phyloP scores from a whole-genome alignment of 2,329 filamentous ascomycete genomes.

The Karstenula rhodostoma region DNA sequence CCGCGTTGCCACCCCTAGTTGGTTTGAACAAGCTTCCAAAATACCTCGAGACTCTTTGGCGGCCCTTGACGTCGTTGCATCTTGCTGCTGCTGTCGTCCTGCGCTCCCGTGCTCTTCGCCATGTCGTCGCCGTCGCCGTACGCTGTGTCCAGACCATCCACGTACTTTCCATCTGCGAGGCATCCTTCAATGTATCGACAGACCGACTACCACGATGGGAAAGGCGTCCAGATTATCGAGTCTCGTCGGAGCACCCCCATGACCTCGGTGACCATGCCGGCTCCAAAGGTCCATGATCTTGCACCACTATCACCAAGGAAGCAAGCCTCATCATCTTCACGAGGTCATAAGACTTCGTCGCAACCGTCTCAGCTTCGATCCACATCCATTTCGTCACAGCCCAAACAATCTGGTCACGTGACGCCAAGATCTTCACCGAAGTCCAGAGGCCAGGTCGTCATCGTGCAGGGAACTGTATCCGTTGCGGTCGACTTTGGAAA shows the following conservation, averaged over 20 bases:
- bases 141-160: conserved; percentile 6
- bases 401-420: conserved; percentile 10
- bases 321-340: neutral
- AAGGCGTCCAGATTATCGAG: conserved; percentile 33
- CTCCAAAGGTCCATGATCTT: conserved; percentile 11
- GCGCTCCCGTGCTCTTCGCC: conserved; percentile 15
- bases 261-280: conserved; percentile 1
- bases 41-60: conserved; percentile 5
- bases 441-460: conserved; percentile 25
- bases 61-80: neutral
- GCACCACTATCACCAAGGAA: neutral
- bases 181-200: conserved; percentile 27
- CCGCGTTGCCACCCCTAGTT: conserved; percentile 20
- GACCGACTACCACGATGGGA: conserved; percentile 35
- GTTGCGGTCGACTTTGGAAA: neutral
- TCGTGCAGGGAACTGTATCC: conserved; percentile 23
- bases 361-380: neutral
- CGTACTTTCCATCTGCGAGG: conserved; percentile 2
- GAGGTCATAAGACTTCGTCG: neutral
- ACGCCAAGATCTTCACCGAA: conserved; percentile 6
- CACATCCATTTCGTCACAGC: neutral
- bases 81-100: conserved; percentile 1
- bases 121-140: conserved; percentile 39
- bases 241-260: conserved; percentile 31
- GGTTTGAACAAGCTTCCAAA: conserved; percentile 9